Percentiles rank a stretch among this genome's conserved stretches.
phyloP scores from a whole-genome alignment of 768 basidiomycete species.

The Cyclocybe aegerita region DNA sequence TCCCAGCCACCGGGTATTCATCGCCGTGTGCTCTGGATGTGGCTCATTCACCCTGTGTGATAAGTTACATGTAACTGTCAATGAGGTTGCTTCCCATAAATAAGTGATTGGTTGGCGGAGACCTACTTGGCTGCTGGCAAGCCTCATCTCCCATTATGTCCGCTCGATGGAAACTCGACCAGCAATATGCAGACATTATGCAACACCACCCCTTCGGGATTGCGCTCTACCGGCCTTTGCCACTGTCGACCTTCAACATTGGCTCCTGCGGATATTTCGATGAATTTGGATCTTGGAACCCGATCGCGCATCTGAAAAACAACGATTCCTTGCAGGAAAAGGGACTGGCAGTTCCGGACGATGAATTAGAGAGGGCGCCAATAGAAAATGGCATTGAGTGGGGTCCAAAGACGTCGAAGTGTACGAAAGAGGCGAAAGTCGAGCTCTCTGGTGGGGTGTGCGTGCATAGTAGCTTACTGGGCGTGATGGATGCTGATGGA shows the following conservation, averaged over 20 bases:
- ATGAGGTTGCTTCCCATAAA: too few species aligned
- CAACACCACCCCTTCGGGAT: slow-evolving; percentile 23
- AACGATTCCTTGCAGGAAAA: slow-evolving; percentile 8
- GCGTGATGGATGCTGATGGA: not conserved
- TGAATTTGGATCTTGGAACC: slow-evolving; percentile 19
- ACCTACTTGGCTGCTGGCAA: not conserved
- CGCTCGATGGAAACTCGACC: slow-evolving; percentile 14
- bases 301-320: slow-evolving; percentile 17
- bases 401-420: slow-evolving; percentile 19
- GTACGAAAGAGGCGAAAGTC: slow-evolving; percentile 12
- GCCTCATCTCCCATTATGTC: not conserved
- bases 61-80: too few species aligned
- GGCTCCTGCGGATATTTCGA: slow-evolving; percentile 24
- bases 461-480: not conserved
- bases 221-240: slow-evolving; percentile 19
- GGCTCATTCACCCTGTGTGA: too few species aligned
- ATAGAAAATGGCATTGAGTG: slow-evolving; percentile 19
- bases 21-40: too few species aligned
- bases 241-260: slow-evolving; percentile 10
- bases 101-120: too few species aligned
- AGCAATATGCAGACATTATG: slow-evolving; percentile 21
- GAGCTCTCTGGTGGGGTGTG: slow-evolving; percentile 21
- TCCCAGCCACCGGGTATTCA: too few species aligned
- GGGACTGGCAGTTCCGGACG: slow-evolving; percentile 11
- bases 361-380: slow-evolving; percentile 16